Percentiles rank a stretch among this genome's conserved stretches.
Evolutionary conservation across 169 alveolate species (phyloP).

Genomic region (Cryptosporidium ryanae): DNA sequence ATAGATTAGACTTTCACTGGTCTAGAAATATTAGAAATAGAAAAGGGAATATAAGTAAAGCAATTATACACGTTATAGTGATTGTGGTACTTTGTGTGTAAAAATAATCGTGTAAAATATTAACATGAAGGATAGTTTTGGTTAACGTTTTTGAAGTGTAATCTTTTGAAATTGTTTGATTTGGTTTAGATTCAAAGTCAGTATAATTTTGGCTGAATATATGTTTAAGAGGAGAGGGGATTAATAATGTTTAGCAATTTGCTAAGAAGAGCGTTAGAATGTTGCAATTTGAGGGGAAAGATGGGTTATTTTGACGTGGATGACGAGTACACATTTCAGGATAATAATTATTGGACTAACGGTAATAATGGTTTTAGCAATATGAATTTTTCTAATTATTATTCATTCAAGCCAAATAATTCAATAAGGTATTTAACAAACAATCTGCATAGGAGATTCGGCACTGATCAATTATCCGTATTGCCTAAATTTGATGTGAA

Average conservation of each 20-base stretch:
- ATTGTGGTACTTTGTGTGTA: no score
- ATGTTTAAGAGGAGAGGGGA: not conserved
- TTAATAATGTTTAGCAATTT: not conserved
- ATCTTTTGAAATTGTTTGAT: no score
- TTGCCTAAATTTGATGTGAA: conserved; percentile 34
- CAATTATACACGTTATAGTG: no score
- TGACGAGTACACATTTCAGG: not conserved
- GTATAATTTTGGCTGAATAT: no score
- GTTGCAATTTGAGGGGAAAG: not conserved
- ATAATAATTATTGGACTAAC: not conserved
- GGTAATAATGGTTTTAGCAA: not conserved
- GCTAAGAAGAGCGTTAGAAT: not conserved
- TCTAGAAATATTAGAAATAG: not conserved
- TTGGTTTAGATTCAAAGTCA: no score
- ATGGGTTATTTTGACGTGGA: not conserved
- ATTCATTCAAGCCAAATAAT: conserved; percentile 42
- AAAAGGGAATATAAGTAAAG: not conserved
- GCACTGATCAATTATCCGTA: conserved; percentile 37
- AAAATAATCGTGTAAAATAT: no score
- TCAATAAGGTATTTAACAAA: conserved; percentile 54
- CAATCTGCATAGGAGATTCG: conserved; percentile 22
- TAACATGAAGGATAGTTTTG: no score
- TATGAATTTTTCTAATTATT: conserved; percentile 3
- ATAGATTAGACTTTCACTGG: not conserved
- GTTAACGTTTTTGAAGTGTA: no score